A percentile compares a stretch with the other conserved stretches of the same genome.
Evolutionary conservation across 768 basidiomycete species (phyloP).

Genomic region (Dentipellis fragilis): DNA sequence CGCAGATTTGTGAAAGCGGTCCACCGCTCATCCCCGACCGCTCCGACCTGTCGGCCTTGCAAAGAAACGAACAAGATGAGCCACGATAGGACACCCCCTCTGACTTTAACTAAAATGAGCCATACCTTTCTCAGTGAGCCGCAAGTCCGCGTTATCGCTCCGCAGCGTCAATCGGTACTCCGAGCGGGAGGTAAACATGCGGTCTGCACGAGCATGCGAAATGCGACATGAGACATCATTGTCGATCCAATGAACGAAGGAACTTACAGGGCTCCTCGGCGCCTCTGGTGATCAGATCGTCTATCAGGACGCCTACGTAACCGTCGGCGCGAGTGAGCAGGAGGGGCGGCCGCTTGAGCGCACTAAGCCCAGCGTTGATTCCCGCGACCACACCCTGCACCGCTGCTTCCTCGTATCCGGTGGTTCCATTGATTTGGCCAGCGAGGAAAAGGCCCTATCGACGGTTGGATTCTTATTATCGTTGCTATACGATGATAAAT

Average conservation of each 20-base stretch:
- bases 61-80: background rate
- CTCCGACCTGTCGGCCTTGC: constrained; percentile 31
- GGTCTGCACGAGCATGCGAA: constrained; percentile 49
- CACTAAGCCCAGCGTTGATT: constrained; percentile 74
- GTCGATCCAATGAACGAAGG: background rate
- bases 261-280: constrained; percentile 82
- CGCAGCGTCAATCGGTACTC: constrained; percentile 86
- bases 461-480: background rate
- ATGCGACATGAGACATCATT: background rate
- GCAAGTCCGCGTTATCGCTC: constrained; percentile 81
- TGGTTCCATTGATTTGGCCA: constrained; percentile 50
- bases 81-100: background rate
- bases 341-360: constrained; percentile 44
- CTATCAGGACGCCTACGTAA: constrained; percentile 85
- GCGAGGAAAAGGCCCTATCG: constrained; percentile 30
- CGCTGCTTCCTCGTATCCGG: constrained; percentile 91
- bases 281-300: constrained; percentile 82
- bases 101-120: background rate
- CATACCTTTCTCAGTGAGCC: constrained; percentile 69
- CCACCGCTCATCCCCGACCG: constrained; percentile 37
- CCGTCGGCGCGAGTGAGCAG: constrained; percentile 76
- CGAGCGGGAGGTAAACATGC: constrained; percentile 88
- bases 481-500: background rate
- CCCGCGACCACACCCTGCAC: constrained; percentile 86
- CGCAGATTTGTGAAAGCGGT: constrained; percentile 22